Base-by-base conservation (phyloP, 2,329 filamentous ascomycete species). In the Fusarium verrucosum region DNA sequence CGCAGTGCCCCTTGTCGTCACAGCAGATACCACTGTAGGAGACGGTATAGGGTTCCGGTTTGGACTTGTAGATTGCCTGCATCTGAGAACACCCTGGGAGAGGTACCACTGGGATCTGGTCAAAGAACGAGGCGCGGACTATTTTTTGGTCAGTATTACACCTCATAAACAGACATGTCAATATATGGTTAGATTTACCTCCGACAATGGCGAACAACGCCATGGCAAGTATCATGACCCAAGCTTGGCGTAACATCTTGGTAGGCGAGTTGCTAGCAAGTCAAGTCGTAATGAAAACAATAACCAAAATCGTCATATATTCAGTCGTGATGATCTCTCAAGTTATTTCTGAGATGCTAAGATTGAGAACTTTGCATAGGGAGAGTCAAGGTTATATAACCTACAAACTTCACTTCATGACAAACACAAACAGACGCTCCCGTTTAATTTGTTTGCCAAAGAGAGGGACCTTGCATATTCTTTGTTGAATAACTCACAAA, bases 11-110 rank as follows among this genome's bases (percentile, higher is more conserved):
- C 11, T 22, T n/a, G 9, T 22, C 28, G 13, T 19, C n/a, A 17
- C 57, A 59, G 14, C 45, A 59, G 19, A 59, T 16, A 14, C 57
- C 57, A 17, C 17, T n/a, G n/a, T n/a, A n/a, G n/a, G n/a, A n/a
- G n/a, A n/a, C n/a, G n/a, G n/a, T n/a, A n/a, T n/a, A n/a, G n/a
- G n/a, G n/a, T n/a, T n/a, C n/a, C n/a, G n/a, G n/a, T n/a, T n/a
- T n/a, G n/a, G n/a, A n/a, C n/a, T n/a, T n/a, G n/a, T n/a, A n/a
- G n/a, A n/a, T n/a, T n/a, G n/a, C n/a, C n/a, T n/a, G n/a, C n/a
- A n/a, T n/a, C n/a, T n/a, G n/a, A n/a, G n/a, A n/a, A n/a, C n/a
- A n/a, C n/a, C n/a, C 11, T 19, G n/a, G 30, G 11, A 47, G 13
- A 19, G 14, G 13, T 10, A 32, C 19, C 16, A 20, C n/a, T 4